Evolutionary conservation across 2,329 filamentous ascomycete genomes (phyloP).

Genomic region (Epichloe gansuensis): DNA sequence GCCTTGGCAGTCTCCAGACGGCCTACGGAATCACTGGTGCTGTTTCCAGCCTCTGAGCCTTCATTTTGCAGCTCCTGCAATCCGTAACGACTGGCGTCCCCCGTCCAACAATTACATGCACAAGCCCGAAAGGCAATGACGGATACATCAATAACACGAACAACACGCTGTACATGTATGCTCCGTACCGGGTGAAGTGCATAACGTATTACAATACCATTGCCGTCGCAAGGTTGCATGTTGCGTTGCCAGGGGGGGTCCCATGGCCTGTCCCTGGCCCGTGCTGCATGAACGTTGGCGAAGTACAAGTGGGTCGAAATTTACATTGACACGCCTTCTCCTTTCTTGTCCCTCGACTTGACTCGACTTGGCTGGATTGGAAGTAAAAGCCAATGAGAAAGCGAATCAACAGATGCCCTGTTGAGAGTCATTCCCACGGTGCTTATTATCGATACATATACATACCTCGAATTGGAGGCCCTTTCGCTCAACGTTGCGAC

Average conservation of each 20-base stretch:
- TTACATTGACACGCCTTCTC: conserved; percentile 10
- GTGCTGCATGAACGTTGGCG: conserved; percentile 9
- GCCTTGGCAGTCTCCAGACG: too few species aligned
- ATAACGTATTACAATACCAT: too few species aligned
- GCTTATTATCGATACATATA: too few species aligned
- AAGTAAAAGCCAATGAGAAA: too few species aligned
- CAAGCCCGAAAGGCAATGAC: neutral
- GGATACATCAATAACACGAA: neutral
- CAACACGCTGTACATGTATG: too few species aligned
- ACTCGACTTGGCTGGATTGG: neutral
- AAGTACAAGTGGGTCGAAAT: conserved; percentile 14
- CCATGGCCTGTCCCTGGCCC: conserved; percentile 1
- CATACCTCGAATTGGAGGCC: too few species aligned
- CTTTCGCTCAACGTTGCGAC: neutral
- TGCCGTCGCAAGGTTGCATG: neutral
- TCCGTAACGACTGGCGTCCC: neutral
- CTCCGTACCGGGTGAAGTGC: too few species aligned
- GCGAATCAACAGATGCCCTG: too few species aligned
- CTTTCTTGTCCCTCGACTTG: neutral
- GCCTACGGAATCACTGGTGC: too few species aligned
- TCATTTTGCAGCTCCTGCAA: neutral
- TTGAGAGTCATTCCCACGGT: neutral
- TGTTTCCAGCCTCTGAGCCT: neutral
- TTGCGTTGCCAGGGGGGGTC: neutral
- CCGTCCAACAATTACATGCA: neutral